Percentiles rank a stretch among this genome's conserved stretches.
These are phyloP conservation scores for Pseudoperonospora humuli DNA, from an alignment of 352 stramenopile species.

Conservation along the genomic window DNA sequence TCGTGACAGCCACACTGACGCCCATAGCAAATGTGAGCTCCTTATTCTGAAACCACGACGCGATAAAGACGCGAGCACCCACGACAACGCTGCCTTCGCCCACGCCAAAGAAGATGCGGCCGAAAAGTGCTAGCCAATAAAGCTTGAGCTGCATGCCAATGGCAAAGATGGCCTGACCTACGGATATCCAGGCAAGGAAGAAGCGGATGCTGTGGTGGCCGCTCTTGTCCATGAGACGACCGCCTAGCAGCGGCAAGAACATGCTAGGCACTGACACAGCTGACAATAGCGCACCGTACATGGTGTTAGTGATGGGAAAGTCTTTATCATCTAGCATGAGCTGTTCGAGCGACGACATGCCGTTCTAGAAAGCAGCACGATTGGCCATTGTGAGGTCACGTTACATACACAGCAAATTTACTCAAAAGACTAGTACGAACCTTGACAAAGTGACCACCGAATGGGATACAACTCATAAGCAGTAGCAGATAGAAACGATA, in stretches of 20 bases:
- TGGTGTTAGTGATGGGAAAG: conserved; percentile 79
- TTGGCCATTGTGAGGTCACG: not conserved
- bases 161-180: conserved; percentile 74
- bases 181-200: conserved; percentile 77
- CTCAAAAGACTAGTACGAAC: conserved; percentile 8
- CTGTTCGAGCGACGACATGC: conserved; percentile 73
- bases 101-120: conserved; percentile 76
- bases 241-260: conserved; percentile 72
- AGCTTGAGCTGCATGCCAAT: conserved; percentile 62
- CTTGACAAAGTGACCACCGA: conserved; percentile 84
- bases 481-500: conserved; percentile 79
- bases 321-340: conserved; percentile 67
- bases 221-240: conserved; percentile 71
- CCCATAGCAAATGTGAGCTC: conserved; percentile 88
- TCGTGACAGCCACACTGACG: conserved; percentile 84
- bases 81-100: conserved; percentile 78
- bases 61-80: conserved; percentile 71
- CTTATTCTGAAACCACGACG: conserved; percentile 71
- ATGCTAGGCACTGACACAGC: conserved; percentile 80
- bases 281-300: conserved; percentile 77
- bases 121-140: conserved; percentile 75
- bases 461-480: conserved; percentile 81
- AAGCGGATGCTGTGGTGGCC: conserved; percentile 66
- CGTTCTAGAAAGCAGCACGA: conserved; percentile 30
- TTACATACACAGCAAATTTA: not conserved